Base-by-base conservation (phyloP, 2,329 filamentous ascomycete species). In the Zymoseptoria pseudotritici region DNA sequence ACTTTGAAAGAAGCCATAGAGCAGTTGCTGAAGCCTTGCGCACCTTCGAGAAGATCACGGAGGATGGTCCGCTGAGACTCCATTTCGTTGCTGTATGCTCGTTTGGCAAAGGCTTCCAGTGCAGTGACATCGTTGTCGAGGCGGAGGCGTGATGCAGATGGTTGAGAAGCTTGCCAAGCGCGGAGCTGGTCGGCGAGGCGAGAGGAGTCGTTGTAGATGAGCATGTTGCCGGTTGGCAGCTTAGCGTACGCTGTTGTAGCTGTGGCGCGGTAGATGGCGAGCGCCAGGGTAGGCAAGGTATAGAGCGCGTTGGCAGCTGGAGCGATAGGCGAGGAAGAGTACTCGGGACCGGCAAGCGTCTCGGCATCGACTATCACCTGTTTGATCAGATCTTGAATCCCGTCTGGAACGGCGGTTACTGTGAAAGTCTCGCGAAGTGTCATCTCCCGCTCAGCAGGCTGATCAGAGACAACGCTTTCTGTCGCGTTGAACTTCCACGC, bases 371-470 rank as follows among this genome's bases (percentile, higher is more conserved):
- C 62, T 61, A 81, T 70, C 7, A 78, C 72, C 54, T 77, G 62
- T 83, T 79, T 77, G 56, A 93, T 84, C 26, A 90, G 80, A 19
- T 83, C 80, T 20, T 92, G 79, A 11, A 97, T 85, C 3, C 86
- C 84, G 62, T 91, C 87, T 0, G 94, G 93, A 72, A 97, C 88
- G 2, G 89, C 88, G 0, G 93, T 97, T 56, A 96, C 89, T 60
- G 86, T 89, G 73, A 96, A 99, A 1, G 83, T 89, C 75, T 99
- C 94, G 62, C 82, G 88, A 52, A 97, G 76, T 0, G 89, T 88
- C 61, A 97, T 63, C 56, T 74, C 69, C 20, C 68, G 67, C 53
- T 74, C 63, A 0, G 65, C 36, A 21, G 68, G 42, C 49, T 70
- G 69, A 20, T 70, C 63, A 17, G 60, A 2, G 68, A 53, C 21